Base-by-base conservation (phyloP, 2,329 filamentous ascomycete genomes). In the Bisporella sp. region DNA sequence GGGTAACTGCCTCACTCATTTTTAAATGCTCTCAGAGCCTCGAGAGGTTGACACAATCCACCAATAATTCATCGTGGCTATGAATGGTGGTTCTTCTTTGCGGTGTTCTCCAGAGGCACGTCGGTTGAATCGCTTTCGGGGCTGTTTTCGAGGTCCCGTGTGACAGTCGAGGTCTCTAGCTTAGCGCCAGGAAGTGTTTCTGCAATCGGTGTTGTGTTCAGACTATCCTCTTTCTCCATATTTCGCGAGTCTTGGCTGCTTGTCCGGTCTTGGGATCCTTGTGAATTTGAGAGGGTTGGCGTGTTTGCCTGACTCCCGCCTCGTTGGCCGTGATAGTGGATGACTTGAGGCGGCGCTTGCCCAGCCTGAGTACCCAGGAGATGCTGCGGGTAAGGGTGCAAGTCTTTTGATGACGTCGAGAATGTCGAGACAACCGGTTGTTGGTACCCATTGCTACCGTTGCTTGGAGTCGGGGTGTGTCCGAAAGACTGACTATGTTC, bases 391-490 rank as follows among this genome's bases (percentile, higher is more conserved):
- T 85, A 85, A 0, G 78, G 82, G 59, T 85, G 79, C 32, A 86
- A 69, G 62, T 86, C 82, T 64, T 82, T 83, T 67, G 81, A 85
- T 7, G 82, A 85, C 1, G 82, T 86, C 35, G 82, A 85, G 60
- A 86, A 86, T 28, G 80, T 83, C 42, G 82, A 85, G 41, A 85
- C 77, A 28, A 85, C 71, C 5, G 82, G 82, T 62, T 84, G 81
- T 62, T 82, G 80, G 60, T 85, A 85, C n/a, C 81, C 81, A 64
- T 84, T 84, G 41, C 68, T 67, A 47, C 71, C 62, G 51, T 67
- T 67, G 54, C 66, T 71, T 39, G 64, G 56, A 31, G 63, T 71
- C 44, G 75, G 71, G 43, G 70, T 69, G 53, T 79, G 75, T 44
- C 73, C 73, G 56, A 72, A 72, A 48, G 65, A 62, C 46, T 62